These are phyloP conservation scores for Cichorium intybus DNA, from an alignment of 140 eudicot species.

Conservation along the genomic window DNA sequence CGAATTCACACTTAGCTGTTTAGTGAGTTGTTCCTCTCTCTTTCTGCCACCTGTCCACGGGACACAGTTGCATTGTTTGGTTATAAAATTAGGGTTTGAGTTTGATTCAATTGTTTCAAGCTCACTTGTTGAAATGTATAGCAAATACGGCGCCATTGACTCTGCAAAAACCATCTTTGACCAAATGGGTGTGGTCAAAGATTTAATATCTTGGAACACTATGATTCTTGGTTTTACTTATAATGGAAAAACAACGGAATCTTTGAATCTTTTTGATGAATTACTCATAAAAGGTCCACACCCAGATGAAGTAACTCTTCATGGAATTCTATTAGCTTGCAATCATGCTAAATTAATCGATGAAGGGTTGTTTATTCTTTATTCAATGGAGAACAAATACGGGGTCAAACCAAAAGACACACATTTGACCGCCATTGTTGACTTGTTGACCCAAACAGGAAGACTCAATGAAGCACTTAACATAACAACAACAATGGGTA, in stretches of 20 bases:
- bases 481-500: slow-evolving; percentile 33
- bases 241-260: slow-evolving; percentile 49
- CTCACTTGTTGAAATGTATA: slow-evolving; percentile 75
- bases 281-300: slow-evolving; percentile 38
- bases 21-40: slow-evolving; percentile 42
- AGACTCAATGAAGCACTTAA: slow-evolving; percentile 44
- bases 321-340: slow-evolving; percentile 67
- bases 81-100: slow-evolving; percentile 58
- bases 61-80: slow-evolving; percentile 61
- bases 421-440: slow-evolving; percentile 47
- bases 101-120: slow-evolving; percentile 52
- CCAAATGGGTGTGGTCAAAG: slow-evolving; percentile 39
- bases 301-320: slow-evolving; percentile 59
- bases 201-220: slow-evolving; percentile 81
- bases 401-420: slow-evolving; percentile 44
- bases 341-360: slow-evolving; percentile 45
- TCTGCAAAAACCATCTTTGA: slow-evolving; percentile 44
- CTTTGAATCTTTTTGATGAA: slow-evolving; percentile 45
- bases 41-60: slow-evolving; percentile 51
- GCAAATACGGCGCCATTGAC: slow-evolving; percentile 54
- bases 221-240: slow-evolving; percentile 53
- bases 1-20: slow-evolving; percentile 65
- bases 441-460: slow-evolving; percentile 53
- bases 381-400: slow-evolving; percentile 44
- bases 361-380: slow-evolving; percentile 43